Evolutionary conservation across 306 rosid genomes (phyloP).

Genomic region (Potentilla sterilis): DNA sequence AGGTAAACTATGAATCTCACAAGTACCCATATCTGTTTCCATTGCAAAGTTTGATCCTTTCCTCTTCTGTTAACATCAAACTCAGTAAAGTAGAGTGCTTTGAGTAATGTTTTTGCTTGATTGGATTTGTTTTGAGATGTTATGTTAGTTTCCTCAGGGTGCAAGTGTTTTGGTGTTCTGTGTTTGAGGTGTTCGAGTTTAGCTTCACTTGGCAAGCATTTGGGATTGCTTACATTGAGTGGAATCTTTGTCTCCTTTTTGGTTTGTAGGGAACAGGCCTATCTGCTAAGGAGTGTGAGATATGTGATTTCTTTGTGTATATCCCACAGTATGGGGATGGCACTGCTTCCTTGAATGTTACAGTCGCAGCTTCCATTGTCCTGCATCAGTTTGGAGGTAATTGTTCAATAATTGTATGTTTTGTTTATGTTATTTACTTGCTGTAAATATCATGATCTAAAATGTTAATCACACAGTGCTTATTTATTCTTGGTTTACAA

Average conservation of each 20-base stretch:
- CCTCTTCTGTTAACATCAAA: neutral
- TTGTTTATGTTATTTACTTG: neutral
- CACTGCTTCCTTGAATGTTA: conserved; percentile 89
- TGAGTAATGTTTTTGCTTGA: neutral
- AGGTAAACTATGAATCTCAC: conserved; percentile 36
- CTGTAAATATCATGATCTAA: neutral
- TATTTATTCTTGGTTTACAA: neutral
- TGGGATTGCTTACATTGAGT: neutral
- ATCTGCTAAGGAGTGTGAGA: conserved; percentile 76
- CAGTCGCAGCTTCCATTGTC: conserved; percentile 91
- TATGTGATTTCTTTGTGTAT: conserved; percentile 90
- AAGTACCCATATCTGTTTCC: conserved; percentile 5
- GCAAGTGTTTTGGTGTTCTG: neutral
- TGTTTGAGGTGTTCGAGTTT: neutral
- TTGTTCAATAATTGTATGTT: neutral
- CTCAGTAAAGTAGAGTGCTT: neutral
- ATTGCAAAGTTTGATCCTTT: neutral
- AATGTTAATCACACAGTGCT: neutral
- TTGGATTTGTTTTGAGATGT: neutral
- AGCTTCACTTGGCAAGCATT: neutral
- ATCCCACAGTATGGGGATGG: conserved; percentile 89
- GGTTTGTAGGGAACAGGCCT: conserved; percentile 74
- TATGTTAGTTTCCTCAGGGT: neutral
- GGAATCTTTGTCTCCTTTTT: neutral
- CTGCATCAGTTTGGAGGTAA: conserved; percentile 94